phyloP scores from a whole-genome alignment of 305 asterid species.

The Solanum hybrid region DNA sequence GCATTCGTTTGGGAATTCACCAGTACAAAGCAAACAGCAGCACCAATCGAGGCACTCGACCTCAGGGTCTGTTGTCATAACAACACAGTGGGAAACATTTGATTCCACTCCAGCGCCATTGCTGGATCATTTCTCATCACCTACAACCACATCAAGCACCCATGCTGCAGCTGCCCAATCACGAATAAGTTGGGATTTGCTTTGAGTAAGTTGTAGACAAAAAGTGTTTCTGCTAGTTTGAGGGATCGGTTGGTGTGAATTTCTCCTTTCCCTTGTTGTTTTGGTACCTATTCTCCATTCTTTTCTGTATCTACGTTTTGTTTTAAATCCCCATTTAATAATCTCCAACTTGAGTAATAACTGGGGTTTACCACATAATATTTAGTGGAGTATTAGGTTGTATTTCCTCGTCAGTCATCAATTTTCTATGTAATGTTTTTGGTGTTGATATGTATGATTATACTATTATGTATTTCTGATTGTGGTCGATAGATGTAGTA shows the following conservation, averaged over 20 bases:
- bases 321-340: slow-evolving; percentile 21
- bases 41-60: slow-evolving; percentile 45
- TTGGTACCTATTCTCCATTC: slow-evolving; percentile 47
- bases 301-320: slow-evolving; percentile 55
- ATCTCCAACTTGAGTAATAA: slow-evolving; percentile 18
- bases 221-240: slow-evolving; percentile 18
- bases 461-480: background rate
- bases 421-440: background rate
- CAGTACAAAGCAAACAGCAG: slow-evolving; percentile 22
- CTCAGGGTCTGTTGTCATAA: slow-evolving; percentile 66
- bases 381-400: background rate
- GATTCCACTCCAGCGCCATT: slow-evolving; percentile 36
- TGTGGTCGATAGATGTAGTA: background rate
- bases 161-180: slow-evolving; percentile 26
- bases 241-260: slow-evolving; percentile 18
- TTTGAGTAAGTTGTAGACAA: slow-evolving; percentile 19
- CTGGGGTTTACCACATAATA: slow-evolving; percentile 1
- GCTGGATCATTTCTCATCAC: slow-evolving; percentile 25
- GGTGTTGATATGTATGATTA: background rate
- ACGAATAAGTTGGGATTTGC: slow-evolving; percentile 56
- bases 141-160: slow-evolving; percentile 16
- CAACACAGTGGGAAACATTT: slow-evolving; percentile 91
- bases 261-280: slow-evolving; percentile 19
- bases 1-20: slow-evolving; percentile 27
- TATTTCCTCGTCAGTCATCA: background rate